phyloP scores from a whole-genome alignment of 2,329 filamentous ascomycete species.

The Colletotrichum ledebouriae region DNA sequence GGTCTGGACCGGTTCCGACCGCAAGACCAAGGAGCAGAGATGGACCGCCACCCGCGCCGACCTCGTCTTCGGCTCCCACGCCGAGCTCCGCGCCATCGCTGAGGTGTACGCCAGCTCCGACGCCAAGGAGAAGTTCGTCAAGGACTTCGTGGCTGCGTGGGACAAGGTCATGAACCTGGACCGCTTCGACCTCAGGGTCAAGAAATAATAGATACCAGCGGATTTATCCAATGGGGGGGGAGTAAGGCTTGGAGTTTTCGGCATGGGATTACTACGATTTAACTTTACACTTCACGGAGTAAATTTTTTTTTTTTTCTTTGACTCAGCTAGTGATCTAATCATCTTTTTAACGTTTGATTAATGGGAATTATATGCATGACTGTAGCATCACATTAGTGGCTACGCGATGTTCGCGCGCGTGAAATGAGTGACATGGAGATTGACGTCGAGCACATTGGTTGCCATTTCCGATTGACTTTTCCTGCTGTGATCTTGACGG shows the following conservation, averaged over 20 bases:
- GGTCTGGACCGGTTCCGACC: constrained; percentile 73
- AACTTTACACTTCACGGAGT: constrained; percentile 11
- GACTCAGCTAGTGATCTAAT: not conserved
- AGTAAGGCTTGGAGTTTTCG: constrained; percentile 6
- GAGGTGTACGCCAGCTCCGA: constrained; percentile 78
- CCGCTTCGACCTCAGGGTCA: constrained; percentile 70
- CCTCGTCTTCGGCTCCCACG: constrained; percentile 78
- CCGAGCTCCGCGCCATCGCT: constrained; percentile 78
- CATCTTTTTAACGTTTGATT: not conserved
- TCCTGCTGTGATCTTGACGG: no score
- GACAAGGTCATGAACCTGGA: constrained; percentile 82
- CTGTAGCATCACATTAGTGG: no score
- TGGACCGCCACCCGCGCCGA: constrained; percentile 79
- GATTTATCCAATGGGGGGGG: not conserved
- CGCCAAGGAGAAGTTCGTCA: constrained; percentile 74
- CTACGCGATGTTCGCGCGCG: no score
- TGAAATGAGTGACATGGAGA: no score
- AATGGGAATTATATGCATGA: no score
- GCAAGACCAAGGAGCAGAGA: constrained; percentile 74
- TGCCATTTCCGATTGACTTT: no score
- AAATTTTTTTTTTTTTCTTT: not conserved
- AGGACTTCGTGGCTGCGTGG: constrained; percentile 81
- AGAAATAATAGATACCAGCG: constrained; percentile 42
- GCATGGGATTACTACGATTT: constrained; percentile 3
- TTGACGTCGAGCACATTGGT: no score